Conservation (phyloP, 2,329 filamentous ascomycete genomes). For the Didymella arachidicola region DNA sequence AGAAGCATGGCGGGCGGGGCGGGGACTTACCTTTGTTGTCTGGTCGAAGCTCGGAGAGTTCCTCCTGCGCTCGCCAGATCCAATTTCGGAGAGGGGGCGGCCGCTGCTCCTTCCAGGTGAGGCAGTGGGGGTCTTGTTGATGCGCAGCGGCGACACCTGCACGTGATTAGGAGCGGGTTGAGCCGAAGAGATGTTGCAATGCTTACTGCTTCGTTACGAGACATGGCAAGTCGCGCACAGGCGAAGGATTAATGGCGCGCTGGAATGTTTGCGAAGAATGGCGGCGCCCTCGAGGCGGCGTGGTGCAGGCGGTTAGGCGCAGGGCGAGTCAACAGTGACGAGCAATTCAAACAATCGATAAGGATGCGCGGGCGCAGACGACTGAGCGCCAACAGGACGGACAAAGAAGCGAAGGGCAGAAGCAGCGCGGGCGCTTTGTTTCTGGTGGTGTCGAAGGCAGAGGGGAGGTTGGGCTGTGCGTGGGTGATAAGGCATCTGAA, state of each 20-base stretch:
- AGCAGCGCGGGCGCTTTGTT: conserved; percentile 13
- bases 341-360: conserved; percentile 8
- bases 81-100: conserved; percentile 84
- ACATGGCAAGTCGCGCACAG: conserved; percentile 40
- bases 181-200: neutral
- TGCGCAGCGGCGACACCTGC: conserved; percentile 79
- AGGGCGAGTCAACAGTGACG: conserved; percentile 3
- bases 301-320: conserved; percentile 8
- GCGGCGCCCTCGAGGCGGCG: conserved; percentile 17
- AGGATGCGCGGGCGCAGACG: conserved; percentile 14
- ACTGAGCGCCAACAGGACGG: neutral
- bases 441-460: conserved; percentile 5
- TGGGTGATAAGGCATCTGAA: conserved; percentile 17
- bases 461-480: conserved; percentile 17
- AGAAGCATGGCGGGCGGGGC: neutral
- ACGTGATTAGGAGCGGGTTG: conserved; percentile 5
- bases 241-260: neutral
- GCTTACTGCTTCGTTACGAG: conserved; percentile 53
- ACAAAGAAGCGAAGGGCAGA: conserved; percentile 20
- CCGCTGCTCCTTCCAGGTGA: conserved; percentile 69
- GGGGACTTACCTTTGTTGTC: conserved; percentile 66
- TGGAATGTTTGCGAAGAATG: conserved; percentile 17
- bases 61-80: conserved; percentile 81
- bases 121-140: conserved; percentile 72
- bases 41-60: conserved; percentile 95